Evolutionary conservation across 1,284 basidiomycete species (phyloP), one percentile per base, ranked within the genome.

Genomic region (Omphalotus olearius): DNA sequence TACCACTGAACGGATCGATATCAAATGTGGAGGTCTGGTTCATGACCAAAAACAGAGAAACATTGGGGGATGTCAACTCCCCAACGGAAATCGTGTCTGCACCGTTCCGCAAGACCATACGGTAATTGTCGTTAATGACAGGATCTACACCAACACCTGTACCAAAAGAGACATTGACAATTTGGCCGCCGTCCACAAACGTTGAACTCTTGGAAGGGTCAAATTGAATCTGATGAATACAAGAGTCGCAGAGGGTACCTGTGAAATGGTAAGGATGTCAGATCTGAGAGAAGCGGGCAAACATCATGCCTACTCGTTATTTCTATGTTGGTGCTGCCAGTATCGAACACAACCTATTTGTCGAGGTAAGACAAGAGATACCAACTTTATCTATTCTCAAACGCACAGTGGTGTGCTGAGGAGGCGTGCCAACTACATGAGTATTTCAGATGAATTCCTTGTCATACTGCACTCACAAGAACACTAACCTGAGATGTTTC

Each of bases 61-160:
- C 54, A 25, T 56, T 51, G 40, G 45, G 25, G 2, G 52, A 38
- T n/a, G 23, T 52, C 13, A 60, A 25, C 37, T 52, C 55, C 16
- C 54, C 59, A 42, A 60, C 43, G 11, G 45, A 36, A 3, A 60
- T 55, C 2, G 47, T 48, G 42, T 60, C 59, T 5, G 50, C 53
- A 6, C 47, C 54, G n/a, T 44, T 45, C 3, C 49, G 36, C 2
- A 60, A 16, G 7, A 25, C 44, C 20, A 59, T 42, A 20, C 45
- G 16, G 41, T 51, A 54, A 41, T 60, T 55, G 20, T 48, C 30
- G 6, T 51, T 53, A 13, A 78, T 65, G 7, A 80, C 76, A 7
- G 80, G 79, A 57, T 79, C 75, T 4, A 82, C 78, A 25, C 78
- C 77, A 37, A 78, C 77, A 16, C 79, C 79, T 1, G 79, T 81